phyloP scores from a whole-genome alignment of 345 rosid genomes.

The Arabidopsis arenosa region DNA sequence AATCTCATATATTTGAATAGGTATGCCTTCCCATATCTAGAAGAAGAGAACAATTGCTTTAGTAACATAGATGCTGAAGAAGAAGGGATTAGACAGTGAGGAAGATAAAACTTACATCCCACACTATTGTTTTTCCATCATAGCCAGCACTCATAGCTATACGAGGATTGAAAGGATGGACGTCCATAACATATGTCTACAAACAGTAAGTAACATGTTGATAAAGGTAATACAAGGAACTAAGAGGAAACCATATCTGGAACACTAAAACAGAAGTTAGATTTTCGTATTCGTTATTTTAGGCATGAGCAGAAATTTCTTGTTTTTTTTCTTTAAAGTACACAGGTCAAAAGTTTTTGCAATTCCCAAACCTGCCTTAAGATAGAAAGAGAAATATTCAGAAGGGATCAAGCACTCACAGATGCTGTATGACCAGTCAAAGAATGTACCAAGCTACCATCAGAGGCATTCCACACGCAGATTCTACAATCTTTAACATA shows the following conservation, averaged over 20 bases:
- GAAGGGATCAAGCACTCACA: constrained; percentile 60
- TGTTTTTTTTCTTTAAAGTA: background rate
- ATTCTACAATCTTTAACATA: constrained; percentile 91
- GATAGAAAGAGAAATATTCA: constrained; percentile 32
- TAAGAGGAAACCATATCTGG: background rate
- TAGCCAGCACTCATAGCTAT: constrained; percentile 99
- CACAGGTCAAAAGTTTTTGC: constrained; percentile 7
- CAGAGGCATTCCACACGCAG: constrained; percentile 99
- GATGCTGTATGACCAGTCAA: constrained; percentile 96
- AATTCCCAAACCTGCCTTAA: constrained; percentile 13
- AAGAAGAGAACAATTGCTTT: constrained; percentile 34
- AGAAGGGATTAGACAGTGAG: constrained; percentile 30
- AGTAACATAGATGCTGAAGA: constrained; percentile 24
- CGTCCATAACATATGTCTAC: constrained; percentile 98
- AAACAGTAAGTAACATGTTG: constrained; percentile 25
- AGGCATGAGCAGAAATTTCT: background rate
- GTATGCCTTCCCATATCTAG: constrained; percentile 99
- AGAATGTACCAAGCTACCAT: constrained; percentile 94
- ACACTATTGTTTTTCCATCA: constrained; percentile 92
- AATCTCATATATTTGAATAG: constrained; percentile 86
- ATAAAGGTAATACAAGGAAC: constrained; percentile 16
- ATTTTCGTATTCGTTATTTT: constrained; percentile 1
- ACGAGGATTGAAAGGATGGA: constrained; percentile 97
- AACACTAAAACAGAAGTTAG: constrained; percentile 24
- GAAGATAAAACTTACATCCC: constrained; percentile 89